Evolutionary conservation across 1,139 yeast species (phyloP), one percentile per base, ranked within the genome.

Genomic region (Sugiyamaella grinbergsii): DNA sequence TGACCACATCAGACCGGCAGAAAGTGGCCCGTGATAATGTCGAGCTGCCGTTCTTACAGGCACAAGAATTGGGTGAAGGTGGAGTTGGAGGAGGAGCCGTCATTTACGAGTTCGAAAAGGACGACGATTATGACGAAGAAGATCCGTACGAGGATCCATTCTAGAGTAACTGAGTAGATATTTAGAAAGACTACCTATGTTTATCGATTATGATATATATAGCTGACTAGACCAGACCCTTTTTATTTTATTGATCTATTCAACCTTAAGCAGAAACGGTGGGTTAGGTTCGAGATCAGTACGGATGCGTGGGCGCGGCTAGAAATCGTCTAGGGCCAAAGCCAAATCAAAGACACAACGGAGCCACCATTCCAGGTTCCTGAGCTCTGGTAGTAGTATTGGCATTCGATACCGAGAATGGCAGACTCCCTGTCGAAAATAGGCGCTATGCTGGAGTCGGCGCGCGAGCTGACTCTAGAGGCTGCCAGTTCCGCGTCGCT

Each of bases 121-220:
- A 79, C 59, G 85, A 91, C 66, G 98, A 91, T 65, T 91, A 90
- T 60, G 98, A 93, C 64, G 98, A 93, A 67, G 98, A 93, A 59
- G 98, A 93, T 67, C 97, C 98, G 0, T 91, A 84, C 62, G 98
- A 93, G 65, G 98, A 93, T 64, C 98, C 98, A 3, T 91, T 90
- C 62, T 90, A 66, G 65, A 33, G n/a, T 28, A 10, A 28, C 4
- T 28, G 13, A 10, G 39, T 22, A 19, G 3, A 6, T 18, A 16
- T 13, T 16, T 34, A 34, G n/a, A 16, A 11, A 18, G 15, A n/a
- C n/a, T n/a, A n/a, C n/a, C n/a, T n/a, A n/a, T n/a, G n/a, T n/a
- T n/a, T n/a, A n/a, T n/a, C n/a, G n/a, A n/a, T n/a, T n/a, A n/a
- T n/a, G n/a, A n/a, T n/a, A n/a, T n/a, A n/a, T n/a, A n/a, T n/a